Base-by-base conservation (phyloP, 2,329 filamentous ascomycete genomes). In the Helotiales sp. region DNA sequence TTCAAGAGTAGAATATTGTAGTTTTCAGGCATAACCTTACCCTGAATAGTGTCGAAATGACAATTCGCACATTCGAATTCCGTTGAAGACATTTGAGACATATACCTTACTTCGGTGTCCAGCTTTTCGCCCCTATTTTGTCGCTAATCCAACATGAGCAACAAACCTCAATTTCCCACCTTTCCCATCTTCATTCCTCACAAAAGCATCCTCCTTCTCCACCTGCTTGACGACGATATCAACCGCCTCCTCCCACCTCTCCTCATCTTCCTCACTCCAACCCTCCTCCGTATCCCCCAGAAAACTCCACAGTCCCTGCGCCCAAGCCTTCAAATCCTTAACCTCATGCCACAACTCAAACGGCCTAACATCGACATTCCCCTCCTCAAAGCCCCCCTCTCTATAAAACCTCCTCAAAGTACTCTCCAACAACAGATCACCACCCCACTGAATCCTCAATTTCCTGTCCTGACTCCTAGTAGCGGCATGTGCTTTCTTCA, bases 181-280 rank as follows among this genome's bases (percentile, higher is more conserved):
- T 26, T 57, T 61, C 20, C 61, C 65, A 26, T 63, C 52, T n/a
- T 63, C 34, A 50, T 54, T 57, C 58, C 59, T 68, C 22, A 20
- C 49, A 30, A 37, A 59, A 8, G 30, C 61, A 49, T 37, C 24
- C 17, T 52, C 45, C 8, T 20, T 63, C 45, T 67, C 50, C 17
- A 60, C 28, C 47, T 63, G 30, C 30, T 65, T 20, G 15, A 63
- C 61, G 40, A 63, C 45, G 49, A 62, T 40, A 11, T 60, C 43
- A 22, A 67, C 30, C 2, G 61, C 63, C 32, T 63, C 63, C n/a
- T 65, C 64, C 65, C 66, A 67, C 26, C 66, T 67, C 15, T 66
- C 63, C 52, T 66, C 63, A 45, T 66, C 61, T n/a, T 66, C 58
- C 30, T 50, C 10, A 15, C 30, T 55, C 64, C 63, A 68, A 2